These are phyloP conservation scores for Dianthus caryophyllus DNA, from an alignment of 148 eudicot genomes.

Conservation along the genomic window DNA sequence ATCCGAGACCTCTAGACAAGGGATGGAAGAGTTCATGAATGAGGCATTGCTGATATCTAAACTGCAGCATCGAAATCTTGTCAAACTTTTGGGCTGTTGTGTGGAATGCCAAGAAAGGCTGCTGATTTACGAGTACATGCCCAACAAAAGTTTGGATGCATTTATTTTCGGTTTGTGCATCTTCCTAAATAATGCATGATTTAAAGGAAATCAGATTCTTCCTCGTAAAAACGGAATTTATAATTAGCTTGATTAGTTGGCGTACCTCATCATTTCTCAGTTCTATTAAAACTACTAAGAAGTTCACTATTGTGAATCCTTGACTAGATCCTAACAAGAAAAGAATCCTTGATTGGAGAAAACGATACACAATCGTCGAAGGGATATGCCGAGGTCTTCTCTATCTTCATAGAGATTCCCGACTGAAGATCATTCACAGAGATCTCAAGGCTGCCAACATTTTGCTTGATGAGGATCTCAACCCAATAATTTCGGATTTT, in stretches of 20 bases:
- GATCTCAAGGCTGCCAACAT: conserved; percentile 47
- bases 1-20: conserved; percentile 56
- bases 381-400: conserved; percentile 53
- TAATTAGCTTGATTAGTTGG: background rate
- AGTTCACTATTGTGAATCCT: background rate
- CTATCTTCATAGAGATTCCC: conserved; percentile 49
- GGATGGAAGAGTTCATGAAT: conserved; percentile 61
- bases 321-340: conserved; percentile 24
- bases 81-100: conserved; percentile 47
- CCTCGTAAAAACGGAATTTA: too few relatives aligned
- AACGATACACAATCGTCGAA: conserved; percentile 39
- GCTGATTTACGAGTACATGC: conserved; percentile 61
- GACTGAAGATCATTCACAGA: conserved; percentile 39
- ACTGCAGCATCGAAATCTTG: conserved; percentile 61
- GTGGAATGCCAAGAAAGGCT: conserved; percentile 47
- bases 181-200: too few relatives aligned
- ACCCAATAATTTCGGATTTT: conserved; percentile 48
- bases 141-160: conserved; percentile 57
- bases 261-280: background rate
- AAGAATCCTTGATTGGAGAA: conserved; percentile 35
- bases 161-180: conserved; percentile 55
- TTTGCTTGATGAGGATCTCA: conserved; percentile 41
- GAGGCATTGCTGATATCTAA: conserved; percentile 50
- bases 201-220: too few relatives aligned
- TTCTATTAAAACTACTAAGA: background rate